Conservation (phyloP, 2,329 filamentous ascomycete species). For the Cordyceps pruinosa region DNA sequence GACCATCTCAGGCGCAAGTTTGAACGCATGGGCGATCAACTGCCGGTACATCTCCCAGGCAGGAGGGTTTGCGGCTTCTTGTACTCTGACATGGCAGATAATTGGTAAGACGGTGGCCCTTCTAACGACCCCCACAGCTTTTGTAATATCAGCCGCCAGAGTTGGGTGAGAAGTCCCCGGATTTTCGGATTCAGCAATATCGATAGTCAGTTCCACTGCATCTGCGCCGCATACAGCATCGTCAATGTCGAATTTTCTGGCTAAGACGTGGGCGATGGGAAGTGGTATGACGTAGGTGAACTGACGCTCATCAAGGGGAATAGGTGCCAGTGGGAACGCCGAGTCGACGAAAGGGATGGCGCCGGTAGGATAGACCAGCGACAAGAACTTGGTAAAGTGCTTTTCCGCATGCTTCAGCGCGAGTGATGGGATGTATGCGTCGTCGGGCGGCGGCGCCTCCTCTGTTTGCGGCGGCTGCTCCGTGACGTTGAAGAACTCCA, state of each 20-base stretch:
- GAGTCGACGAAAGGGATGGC: conserved; percentile 54
- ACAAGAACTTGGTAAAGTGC: conserved; percentile 63
- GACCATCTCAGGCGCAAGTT: conserved; percentile 56
- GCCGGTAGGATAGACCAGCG: conserved; percentile 48
- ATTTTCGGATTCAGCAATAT: not conserved
- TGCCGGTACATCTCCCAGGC: conserved; percentile 40
- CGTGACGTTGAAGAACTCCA: conserved; percentile 71
- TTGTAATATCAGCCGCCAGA: not conserved
- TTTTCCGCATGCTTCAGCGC: conserved; percentile 62
- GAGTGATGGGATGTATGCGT: conserved; percentile 50
- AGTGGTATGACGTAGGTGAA: conserved; percentile 64
- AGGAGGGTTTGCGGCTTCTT: conserved; percentile 15
- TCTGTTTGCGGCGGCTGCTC: conserved; percentile 33
- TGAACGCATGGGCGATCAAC: conserved; percentile 51
- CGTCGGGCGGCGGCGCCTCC: conserved; percentile 23
- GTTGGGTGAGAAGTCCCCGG: not conserved
- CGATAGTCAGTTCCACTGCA: not conserved
- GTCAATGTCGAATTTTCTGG: conserved; percentile 40
- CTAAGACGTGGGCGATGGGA: conserved; percentile 49
- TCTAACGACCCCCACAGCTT: conserved; percentile 33
- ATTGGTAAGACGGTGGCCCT: conserved; percentile 51
- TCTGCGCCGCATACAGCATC: conserved; percentile 1
- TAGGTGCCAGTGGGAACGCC: conserved; percentile 57
- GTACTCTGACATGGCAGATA: conserved; percentile 38
- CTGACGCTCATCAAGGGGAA: conserved; percentile 51